Conservation (phyloP, 495 filamentous ascomycete genomes). For the Aspergillus kassunensis region DNA sequence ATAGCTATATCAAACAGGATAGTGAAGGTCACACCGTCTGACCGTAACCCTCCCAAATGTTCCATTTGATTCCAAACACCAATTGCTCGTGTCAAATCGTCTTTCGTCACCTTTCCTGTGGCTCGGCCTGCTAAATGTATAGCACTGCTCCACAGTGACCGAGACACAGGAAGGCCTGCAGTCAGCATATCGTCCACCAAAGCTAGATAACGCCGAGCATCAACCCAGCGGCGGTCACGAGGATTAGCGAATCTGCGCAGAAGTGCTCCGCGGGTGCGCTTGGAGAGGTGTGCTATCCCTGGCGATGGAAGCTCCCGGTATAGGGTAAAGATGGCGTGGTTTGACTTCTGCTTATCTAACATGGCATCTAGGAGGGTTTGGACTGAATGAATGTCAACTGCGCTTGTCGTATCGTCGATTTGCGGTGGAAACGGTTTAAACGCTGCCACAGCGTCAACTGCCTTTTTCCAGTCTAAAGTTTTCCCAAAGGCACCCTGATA, state of each 20-base stretch:
- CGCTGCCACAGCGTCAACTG: slow-evolving; percentile 56
- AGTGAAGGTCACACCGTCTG: slow-evolving; percentile 76
- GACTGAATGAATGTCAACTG: slow-evolving; percentile 31
- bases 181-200: slow-evolving; percentile 78
- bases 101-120: slow-evolving; percentile 54
- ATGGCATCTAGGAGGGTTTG: slow-evolving; percentile 40
- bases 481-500: slow-evolving; percentile 15
- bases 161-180: slow-evolving; percentile 58
- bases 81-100: slow-evolving; percentile 68
- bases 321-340: slow-evolving; percentile 52
- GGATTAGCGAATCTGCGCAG: slow-evolving; percentile 61
- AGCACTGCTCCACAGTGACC: slow-evolving; percentile 74
- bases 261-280: slow-evolving; percentile 56
- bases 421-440: slow-evolving; percentile 25
- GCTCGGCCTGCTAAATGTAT: slow-evolving; percentile 73
- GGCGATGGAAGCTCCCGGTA: slow-evolving; percentile 62
- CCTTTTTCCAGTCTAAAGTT: slow-evolving; percentile 41
- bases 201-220: slow-evolving; percentile 70
- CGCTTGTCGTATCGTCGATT: slow-evolving; percentile 18
- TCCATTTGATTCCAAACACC: slow-evolving; percentile 91
- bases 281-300: slow-evolving; percentile 60
- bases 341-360: slow-evolving; percentile 38
- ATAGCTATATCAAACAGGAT: slow-evolving; percentile 86
- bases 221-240: slow-evolving; percentile 34
- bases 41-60: slow-evolving; percentile 55